Base-by-base conservation (phyloP, 331 rosid genomes). In the Quercus lobata region DNA sequence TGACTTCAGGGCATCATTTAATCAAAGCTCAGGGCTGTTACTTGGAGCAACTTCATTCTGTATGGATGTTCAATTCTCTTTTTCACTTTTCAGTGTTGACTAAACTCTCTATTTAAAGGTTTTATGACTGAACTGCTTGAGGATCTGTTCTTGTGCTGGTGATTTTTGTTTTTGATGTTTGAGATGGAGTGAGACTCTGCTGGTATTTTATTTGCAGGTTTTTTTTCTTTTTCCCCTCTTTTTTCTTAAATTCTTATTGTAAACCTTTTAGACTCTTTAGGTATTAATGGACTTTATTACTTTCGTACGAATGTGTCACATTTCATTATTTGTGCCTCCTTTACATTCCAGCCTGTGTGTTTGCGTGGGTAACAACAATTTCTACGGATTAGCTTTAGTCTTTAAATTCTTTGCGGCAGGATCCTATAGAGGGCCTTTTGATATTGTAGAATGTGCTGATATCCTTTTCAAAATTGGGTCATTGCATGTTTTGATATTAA, bases 101-200 rank as follows among this genome's bases (percentile, higher is more conserved):
- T 21, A 60, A 24, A 65, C 54, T 14, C 22, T 65, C 5, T 21
- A 49, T 41, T 79, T 30, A 52, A 79, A 80, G 69, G 46, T 76
- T 54, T 63, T 73, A 72, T 25, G 4, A 73, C 57, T 21, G 62
- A 58, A 72, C 80, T 79, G 76, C 84, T 72, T 78, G 49, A 21
- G 49, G 72, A 55, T 78, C 57, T 22, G 16, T 75, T 75, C 49
- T 65, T 68, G 57, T 46, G 75, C 73, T 83, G 73, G 32, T 78
- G 74, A 71, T 41, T 76, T 49, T 71, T 7, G 22, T 6, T 46
- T 46, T 71, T 74, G 16, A 24, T 56, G 58, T 49, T 7, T 70
- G 19, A 57, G 75, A 22, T 75, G 74, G 82, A 52, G 63, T 46
- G 74, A 76, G 78, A 83, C 81, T 60, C 29, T 37, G 34, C 78